Percentiles rank a stretch among this genome's conserved stretches.
Evolutionary conservation across 148 eudicot species (phyloP).

Genomic region (Fagopyrum esculentum): DNA sequence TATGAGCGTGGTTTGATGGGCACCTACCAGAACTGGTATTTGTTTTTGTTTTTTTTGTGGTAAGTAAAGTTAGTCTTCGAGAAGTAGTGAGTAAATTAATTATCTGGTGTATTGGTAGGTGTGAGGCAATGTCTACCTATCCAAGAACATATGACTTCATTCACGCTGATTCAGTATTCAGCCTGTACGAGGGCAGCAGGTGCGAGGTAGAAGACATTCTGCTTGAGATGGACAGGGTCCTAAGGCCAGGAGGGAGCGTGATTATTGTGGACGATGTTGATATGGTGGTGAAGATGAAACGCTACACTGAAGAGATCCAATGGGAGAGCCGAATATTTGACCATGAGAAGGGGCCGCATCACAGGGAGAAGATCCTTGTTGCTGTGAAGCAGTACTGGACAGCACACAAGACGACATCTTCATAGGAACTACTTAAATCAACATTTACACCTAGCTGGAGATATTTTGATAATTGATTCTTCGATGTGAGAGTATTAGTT

Average conservation of each 20-base stretch:
- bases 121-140: conserved; percentile 94
- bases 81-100: too few species aligned
- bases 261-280: conserved; percentile 78
- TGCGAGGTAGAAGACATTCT: conserved; percentile 64
- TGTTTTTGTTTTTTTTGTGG: not conserved
- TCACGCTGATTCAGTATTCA: conserved; percentile 65
- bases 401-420: not conserved
- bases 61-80: too few species aligned
- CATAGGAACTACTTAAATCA: not conserved
- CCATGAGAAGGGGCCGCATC: conserved; percentile 62
- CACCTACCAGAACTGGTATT: conserved; percentile 79
- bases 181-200: conserved; percentile 62
- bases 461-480: not conserved
- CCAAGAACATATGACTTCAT: conserved; percentile 88
- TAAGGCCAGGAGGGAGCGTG: conserved; percentile 67
- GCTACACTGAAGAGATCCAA: conserved; percentile 42
- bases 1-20: conserved; percentile 86
- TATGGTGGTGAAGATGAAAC: conserved; percentile 44
- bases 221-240: conserved; percentile 77
- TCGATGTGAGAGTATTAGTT: not conserved
- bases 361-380: conserved; percentile 56
- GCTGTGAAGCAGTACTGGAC: conserved; percentile 90
- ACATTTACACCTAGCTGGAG: not conserved
- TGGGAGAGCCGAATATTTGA: conserved; percentile 63
- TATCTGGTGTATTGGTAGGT: conserved; percentile 31